Evolutionary conservation across 1,139 yeast genomes (phyloP).

Genomic region (Trichomonascaceae sp.): DNA sequence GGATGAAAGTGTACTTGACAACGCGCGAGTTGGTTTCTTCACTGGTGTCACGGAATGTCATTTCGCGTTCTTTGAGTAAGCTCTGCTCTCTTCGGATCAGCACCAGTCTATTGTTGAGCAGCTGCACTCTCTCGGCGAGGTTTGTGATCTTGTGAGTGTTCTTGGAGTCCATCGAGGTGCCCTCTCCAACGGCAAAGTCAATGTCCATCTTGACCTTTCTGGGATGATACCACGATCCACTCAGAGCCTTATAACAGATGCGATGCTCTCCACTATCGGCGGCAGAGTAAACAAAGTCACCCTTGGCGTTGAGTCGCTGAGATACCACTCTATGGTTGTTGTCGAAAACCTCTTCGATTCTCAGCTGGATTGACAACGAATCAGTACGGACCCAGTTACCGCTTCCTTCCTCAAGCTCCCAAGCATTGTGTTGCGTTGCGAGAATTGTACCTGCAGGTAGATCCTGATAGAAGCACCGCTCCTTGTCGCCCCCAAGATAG

Average conservation of each 20-base stretch:
- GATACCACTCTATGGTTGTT: conserved; percentile 54
- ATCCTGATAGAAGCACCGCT: conserved; percentile 56
- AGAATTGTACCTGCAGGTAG: conserved; percentile 45
- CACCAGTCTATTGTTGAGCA: conserved; percentile 39
- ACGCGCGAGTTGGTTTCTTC: conserved; percentile 56
- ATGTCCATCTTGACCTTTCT: conserved; percentile 36
- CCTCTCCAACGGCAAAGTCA: conserved; percentile 42
- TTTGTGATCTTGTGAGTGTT: conserved; percentile 35
- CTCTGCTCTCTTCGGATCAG: conserved; percentile 53
- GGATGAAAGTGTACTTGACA: conserved; percentile 52
- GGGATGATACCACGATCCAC: conserved; percentile 44
- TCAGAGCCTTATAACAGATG: conserved; percentile 54
- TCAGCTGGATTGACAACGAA: conserved; percentile 35
- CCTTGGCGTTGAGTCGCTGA: conserved; percentile 45
- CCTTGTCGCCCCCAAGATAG: conserved; percentile 40
- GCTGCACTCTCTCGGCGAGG: conserved; percentile 40
- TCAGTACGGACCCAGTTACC: conserved; percentile 34
- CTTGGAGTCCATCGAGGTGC: conserved; percentile 37
- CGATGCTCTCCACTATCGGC: conserved; percentile 62
- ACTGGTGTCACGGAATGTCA: conserved; percentile 49
- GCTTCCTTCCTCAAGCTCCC: conserved; percentile 37
- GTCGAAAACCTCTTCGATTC: conserved; percentile 54
- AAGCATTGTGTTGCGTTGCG: conserved; percentile 41
- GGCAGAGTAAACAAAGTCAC: conserved; percentile 58
- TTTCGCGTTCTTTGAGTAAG: conserved; percentile 59